A percentile compares a stretch with the other conserved stretches of the same genome.
These are phyloP conservation scores for Arabidopsis lyrata DNA, from an alignment of 441 rosid genomes.

Conservation along the genomic window DNA sequence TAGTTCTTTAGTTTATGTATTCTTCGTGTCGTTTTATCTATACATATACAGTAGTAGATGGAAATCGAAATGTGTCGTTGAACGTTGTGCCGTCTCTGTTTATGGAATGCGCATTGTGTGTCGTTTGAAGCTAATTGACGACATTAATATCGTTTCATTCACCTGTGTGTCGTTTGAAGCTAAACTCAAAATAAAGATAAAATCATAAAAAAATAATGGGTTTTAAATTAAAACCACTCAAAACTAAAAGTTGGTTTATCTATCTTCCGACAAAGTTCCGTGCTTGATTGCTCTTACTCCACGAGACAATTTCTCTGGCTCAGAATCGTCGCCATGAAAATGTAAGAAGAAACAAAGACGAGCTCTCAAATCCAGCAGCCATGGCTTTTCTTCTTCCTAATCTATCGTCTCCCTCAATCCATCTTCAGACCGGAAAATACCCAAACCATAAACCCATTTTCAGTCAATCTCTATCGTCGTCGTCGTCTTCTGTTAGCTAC, in stretches of 20 bases:
- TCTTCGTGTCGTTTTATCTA: conserved; percentile 11
- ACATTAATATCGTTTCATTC: background rate
- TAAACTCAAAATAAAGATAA: conserved; percentile 2
- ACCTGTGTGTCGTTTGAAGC: background rate
- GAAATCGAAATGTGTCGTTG: conserved; percentile 2
- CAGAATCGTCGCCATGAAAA: conserved; percentile 48
- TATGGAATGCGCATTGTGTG: background rate
- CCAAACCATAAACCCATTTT: conserved; percentile 49
- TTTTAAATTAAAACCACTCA: conserved; percentile 60
- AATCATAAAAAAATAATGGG: conserved; percentile 20
- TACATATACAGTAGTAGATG: background rate
- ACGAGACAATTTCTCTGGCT: conserved; percentile 39
- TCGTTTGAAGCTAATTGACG: conserved; percentile 11
- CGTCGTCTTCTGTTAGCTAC: conserved; percentile 31
- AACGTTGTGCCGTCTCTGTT: conserved; percentile 10
- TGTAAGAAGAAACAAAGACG: conserved; percentile 23
- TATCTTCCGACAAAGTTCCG: conserved; percentile 37
- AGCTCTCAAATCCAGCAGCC: conserved; percentile 26
- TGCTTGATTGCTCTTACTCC: conserved; percentile 19
- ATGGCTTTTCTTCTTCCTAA: conserved; percentile 86
- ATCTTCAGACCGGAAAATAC: conserved; percentile 56
- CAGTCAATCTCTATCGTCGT: conserved; percentile 33
- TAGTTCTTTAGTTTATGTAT: conserved; percentile 19
- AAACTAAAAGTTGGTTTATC: conserved; percentile 10
- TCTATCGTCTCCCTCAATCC: conserved; percentile 65